These are phyloP conservation scores for Warburgia ugandensis DNA, from an alignment of 164 flowering plant species.

Conservation along the genomic window DNA sequence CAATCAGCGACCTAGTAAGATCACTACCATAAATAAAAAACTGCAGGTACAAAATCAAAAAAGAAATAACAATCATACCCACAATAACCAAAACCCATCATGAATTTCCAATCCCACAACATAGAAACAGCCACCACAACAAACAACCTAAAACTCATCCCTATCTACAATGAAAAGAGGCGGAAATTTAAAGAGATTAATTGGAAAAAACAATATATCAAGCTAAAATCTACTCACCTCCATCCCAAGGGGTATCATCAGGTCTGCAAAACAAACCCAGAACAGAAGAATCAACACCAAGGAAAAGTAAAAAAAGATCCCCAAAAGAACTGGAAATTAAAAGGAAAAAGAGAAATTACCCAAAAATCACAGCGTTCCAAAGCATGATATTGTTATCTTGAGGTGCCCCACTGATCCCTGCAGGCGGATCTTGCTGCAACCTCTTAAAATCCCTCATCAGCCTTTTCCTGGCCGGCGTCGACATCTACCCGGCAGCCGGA, in stretches of 20 bases:
- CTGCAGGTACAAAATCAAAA: no score
- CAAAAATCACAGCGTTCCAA: slow-evolving; percentile 81
- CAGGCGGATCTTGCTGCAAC: slow-evolving; percentile 76
- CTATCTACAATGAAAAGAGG: neutral
- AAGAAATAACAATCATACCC: no score
- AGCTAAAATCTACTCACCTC: slow-evolving; percentile 47
- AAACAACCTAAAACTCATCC: no score
- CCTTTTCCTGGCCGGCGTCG: slow-evolving; percentile 69
- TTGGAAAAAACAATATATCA: neutral
- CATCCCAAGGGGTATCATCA: slow-evolving; percentile 97
- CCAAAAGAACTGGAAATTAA: neutral
- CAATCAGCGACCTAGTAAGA: no score
- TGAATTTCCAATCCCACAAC: no score
- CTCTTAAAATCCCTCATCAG: slow-evolving; percentile 80
- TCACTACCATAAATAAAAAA: no score
- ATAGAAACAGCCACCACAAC: no score
- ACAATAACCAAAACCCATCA: no score
- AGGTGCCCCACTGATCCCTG: slow-evolving; percentile 73
- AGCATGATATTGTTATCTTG: slow-evolving; percentile 73
- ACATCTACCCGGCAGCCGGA: slow-evolving; percentile 37
- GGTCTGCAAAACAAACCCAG: slow-evolving; percentile 58
- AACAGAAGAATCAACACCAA: neutral
- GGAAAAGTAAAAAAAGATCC: neutral
- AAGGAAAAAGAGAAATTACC: slow-evolving; percentile 24
- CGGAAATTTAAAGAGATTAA: neutral